phyloP scores from a whole-genome alignment of 768 basidiomycete species.

The Kwoniella mangroviensis region DNA sequence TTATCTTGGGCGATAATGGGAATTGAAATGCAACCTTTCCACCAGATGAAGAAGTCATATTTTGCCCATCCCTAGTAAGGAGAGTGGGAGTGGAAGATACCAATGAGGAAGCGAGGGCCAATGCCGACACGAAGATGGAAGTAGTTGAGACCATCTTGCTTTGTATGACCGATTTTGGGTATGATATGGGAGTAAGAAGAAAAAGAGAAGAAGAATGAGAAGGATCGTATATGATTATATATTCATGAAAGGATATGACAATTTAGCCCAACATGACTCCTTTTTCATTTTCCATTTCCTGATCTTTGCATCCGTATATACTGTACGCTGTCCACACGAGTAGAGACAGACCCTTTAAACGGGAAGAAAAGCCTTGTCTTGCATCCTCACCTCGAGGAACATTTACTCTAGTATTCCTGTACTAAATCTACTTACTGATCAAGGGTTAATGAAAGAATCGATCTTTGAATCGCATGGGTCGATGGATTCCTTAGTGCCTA shows the following conservation, averaged over 20 bases:
- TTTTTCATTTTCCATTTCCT: neutral
- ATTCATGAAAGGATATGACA: neutral
- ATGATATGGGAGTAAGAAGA: neutral
- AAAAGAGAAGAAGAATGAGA: neutral
- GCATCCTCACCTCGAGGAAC: neutral
- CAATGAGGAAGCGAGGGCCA: constrained; percentile 1
- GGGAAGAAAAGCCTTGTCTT: too few relatives aligned
- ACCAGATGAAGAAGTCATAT: neutral
- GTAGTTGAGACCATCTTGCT: constrained; percentile 10
- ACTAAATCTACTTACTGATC: neutral
- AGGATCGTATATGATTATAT: neutral
- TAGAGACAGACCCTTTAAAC: too few relatives aligned
- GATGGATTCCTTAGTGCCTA: neutral
- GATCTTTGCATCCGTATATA: neutral
- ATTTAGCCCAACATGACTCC: neutral
- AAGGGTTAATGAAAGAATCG: neutral
- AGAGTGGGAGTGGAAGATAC: constrained; percentile 7
- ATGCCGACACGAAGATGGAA: constrained; percentile 5
- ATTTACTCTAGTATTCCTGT: neutral
- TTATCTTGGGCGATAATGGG: constrained; percentile 43
- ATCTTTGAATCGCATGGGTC: neutral
- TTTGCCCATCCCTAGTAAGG: neutral
- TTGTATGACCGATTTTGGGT: neutral
- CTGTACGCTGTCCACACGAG: too few relatives aligned
- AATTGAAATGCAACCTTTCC: constrained; percentile 16